Percentiles rank a stretch among this genome's conserved stretches.
Evolutionary conservation across 1,284 basidiomycete genomes (phyloP).

Genomic region (Ustilago esculenta): DNA sequence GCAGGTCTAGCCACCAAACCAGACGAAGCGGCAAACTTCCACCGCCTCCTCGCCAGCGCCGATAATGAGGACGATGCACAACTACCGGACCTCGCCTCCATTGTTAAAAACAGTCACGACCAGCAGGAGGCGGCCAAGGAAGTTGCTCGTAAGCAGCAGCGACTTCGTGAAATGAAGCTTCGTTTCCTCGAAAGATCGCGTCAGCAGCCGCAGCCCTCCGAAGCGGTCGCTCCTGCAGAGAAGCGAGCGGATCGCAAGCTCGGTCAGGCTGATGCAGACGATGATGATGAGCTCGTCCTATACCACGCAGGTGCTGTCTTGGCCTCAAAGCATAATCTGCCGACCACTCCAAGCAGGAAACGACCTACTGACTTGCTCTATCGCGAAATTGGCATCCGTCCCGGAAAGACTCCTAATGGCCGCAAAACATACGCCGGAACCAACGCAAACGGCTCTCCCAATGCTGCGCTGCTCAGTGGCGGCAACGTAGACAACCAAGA

Average conservation of each 20-base stretch:
- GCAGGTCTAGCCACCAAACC: constrained; percentile 28
- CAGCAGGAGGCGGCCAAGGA: constrained; percentile 22
- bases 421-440: constrained; percentile 27
- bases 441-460: constrained; percentile 32
- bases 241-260: background rate
- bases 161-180: constrained; percentile 27
- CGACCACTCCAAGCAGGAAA: constrained; percentile 26
- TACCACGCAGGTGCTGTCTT: constrained; percentile 25
- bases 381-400: constrained; percentile 30
- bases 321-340: constrained; percentile 33
- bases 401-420: constrained; percentile 15
- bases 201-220: constrained; percentile 6
- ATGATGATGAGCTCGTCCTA: constrained; percentile 25
- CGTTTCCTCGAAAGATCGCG: constrained; percentile 25
- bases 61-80: constrained; percentile 28
- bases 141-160: constrained; percentile 13
- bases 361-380: constrained; percentile 39
- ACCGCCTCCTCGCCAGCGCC: constrained; percentile 5
- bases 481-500: constrained; percentile 8
- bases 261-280: background rate
- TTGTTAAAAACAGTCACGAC: constrained; percentile 26
- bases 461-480: constrained; percentile 6
- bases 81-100: constrained; percentile 32
- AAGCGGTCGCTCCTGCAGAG: background rate
- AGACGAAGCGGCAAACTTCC: constrained; percentile 1